A percentile compares a stretch with the other conserved stretches of the same genome.
Evolutionary conservation across 371 early-diverging fungal species (phyloP).

Genomic region (Phascolomyces articulosus): DNA sequence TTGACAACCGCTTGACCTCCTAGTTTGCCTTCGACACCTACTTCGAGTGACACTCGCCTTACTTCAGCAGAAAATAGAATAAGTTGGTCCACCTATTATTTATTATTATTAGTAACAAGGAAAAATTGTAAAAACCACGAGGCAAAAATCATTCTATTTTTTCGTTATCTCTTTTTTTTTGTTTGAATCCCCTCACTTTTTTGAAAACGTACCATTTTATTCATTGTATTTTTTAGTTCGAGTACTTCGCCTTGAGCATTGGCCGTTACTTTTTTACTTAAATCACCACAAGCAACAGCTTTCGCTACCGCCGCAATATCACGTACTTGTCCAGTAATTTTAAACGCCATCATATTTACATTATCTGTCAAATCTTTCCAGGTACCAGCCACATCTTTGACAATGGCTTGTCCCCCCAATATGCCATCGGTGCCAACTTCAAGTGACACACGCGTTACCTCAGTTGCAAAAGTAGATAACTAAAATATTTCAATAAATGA

Average conservation of each 20-base stretch:
- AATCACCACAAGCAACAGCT: conserved; percentile 51
- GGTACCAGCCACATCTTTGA: conserved; percentile 62
- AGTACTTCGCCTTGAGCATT: conserved; percentile 54
- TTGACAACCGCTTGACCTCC: conserved; percentile 45
- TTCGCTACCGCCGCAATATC: conserved; percentile 52
- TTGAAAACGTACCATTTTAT: conserved; percentile 34
- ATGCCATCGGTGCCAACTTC: conserved; percentile 58
- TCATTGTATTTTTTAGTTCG: conserved; percentile 52
- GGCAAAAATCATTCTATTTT: too few species aligned
- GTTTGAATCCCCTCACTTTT: too few species aligned
- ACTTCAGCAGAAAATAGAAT: conserved; percentile 47
- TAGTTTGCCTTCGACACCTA: conserved; percentile 56
- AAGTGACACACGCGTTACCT: conserved; percentile 64
- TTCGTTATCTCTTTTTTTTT: too few species aligned
- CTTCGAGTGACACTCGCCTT: conserved; percentile 42
- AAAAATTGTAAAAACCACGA: background rate
- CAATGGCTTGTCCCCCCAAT: conserved; percentile 66
- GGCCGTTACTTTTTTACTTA: conserved; percentile 49
- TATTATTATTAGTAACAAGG: background rate
- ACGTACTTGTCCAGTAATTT: conserved; percentile 51
- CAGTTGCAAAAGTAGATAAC: conserved; percentile 65
- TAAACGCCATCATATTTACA: conserved; percentile 58
- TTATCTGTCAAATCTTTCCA: conserved; percentile 68
- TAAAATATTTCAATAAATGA: conserved; percentile 12
- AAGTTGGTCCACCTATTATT: conserved; percentile 32